Base-by-base conservation (phyloP, 768 basidiomycete species). In the Tulasnella sp. region DNA sequence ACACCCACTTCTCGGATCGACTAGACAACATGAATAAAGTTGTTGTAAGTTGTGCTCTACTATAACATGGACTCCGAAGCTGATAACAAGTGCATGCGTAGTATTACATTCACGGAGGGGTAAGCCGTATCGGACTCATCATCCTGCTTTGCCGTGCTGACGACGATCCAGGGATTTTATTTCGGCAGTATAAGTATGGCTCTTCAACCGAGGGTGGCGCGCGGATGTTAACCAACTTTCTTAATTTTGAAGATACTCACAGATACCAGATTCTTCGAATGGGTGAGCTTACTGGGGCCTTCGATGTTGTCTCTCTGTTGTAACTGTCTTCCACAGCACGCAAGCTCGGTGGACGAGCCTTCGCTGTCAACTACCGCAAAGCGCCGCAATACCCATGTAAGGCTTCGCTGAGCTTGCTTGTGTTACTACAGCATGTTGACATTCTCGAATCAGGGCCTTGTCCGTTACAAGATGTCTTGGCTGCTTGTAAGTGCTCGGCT, bases 381-480 rank as follows among this genome's bases (percentile, higher is more conserved):
- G 93, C 97, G 14, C 97, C 97, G 0, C 97, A 98, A 85, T 99
- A 97, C 82, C 97, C 97, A 0, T 98, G 76, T 77, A 77, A 12
- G 76, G 1, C 12, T 10, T 48, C 19, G 62, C 8, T 40, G 14
- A 40, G 18, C 21, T 42, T n/a, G 38, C 39, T 77, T n/a, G 38
- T 36, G 36, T 27, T 0, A 36, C 3, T 71, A 5, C 34, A 3
- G 19, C 21, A 14, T 7, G 16, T 39, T 74, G 27, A 74, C 73
- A 27, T 16, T 27, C 12, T 40, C 38, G 39, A 38, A 40, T n/a
- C 34, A 77, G 76, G 78, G 78, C 78, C 78, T 40, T 95, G 94
- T 82, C 94, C 92, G 0, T 85, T 98, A 8, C 96, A 98, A 83
- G 97, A 99, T 84, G 87, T 92, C 48, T 83, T 99, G 16, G 95